These are phyloP conservation scores for Cladosporium halotolerans DNA, from an alignment of 2,329 filamentous ascomycete genomes.

Conservation along the genomic window DNA sequence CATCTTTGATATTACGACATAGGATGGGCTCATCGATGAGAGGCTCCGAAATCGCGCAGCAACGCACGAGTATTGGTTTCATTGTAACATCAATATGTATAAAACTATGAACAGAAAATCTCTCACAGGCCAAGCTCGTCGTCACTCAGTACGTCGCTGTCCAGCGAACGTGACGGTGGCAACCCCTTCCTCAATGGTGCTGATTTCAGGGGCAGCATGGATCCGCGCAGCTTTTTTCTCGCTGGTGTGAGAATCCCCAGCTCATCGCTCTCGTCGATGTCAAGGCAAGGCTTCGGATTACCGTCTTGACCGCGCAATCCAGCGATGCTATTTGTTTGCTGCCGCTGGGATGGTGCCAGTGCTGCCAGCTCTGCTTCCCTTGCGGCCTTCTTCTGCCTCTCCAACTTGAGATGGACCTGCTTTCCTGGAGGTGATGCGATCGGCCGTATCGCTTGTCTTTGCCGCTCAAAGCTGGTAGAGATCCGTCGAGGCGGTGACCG, in stretches of 20 bases:
- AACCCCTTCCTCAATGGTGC: no score
- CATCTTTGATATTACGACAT: no score
- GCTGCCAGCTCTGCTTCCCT: not conserved
- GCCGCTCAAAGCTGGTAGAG: not conserved
- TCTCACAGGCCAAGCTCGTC: constrained; percentile 25
- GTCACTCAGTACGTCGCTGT: constrained; percentile 19
- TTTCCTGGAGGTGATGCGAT: not conserved
- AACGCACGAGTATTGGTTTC: no score
- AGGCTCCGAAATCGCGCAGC: no score
- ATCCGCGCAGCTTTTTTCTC: not conserved
- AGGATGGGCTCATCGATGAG: no score
- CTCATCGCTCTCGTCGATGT: not conserved
- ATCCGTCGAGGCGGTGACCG: no score
- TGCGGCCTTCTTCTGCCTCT: constrained; percentile 1
- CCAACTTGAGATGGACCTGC: constrained; percentile 9
- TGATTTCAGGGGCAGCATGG: no score
- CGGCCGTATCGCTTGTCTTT: not conserved
- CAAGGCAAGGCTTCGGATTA: not conserved
- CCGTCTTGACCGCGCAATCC: not conserved
- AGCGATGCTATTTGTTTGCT: not conserved
- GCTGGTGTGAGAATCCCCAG: not conserved
- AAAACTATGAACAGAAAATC: not conserved
- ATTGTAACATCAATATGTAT: not conserved
- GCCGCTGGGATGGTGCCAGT: not conserved
- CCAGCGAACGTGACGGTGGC: not conserved